A percentile compares a stretch with the other conserved stretches of the same genome.
These are phyloP conservation scores for Alopecurus myosuroides DNA, from an alignment of 176 grass and related monocot species.

Conservation along the genomic window DNA sequence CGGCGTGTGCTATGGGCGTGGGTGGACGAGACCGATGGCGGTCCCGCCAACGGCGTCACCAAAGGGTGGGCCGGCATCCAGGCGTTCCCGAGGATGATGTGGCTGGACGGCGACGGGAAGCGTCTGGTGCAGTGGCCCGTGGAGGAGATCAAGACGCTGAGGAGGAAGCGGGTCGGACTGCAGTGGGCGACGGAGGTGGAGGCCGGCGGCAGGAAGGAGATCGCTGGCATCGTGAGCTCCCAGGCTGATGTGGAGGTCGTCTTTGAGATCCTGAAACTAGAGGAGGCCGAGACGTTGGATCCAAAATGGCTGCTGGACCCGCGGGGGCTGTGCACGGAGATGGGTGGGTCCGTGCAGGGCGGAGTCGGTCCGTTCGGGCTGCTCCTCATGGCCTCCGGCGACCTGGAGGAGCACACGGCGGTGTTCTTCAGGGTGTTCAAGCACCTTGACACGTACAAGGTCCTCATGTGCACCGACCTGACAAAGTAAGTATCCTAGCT, in stretches of 20 bases:
- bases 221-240: slow-evolving; percentile 46
- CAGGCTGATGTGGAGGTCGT: slow-evolving; percentile 62
- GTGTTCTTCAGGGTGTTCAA: slow-evolving; percentile 77
- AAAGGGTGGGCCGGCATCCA: slow-evolving; percentile 75
- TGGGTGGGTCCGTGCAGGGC: slow-evolving; percentile 40
- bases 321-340: slow-evolving; percentile 37
- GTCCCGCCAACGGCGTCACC: slow-evolving; percentile 28
- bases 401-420: slow-evolving; percentile 55
- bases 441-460: slow-evolving; percentile 13
- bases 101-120: slow-evolving; percentile 64
- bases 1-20: slow-evolving; percentile 44
- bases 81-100: slow-evolving; percentile 57
- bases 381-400: slow-evolving; percentile 51
- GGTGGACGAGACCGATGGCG: slow-evolving; percentile 69
- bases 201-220: slow-evolving; percentile 38
- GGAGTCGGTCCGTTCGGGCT: slow-evolving; percentile 74
- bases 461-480: slow-evolving; percentile 66
- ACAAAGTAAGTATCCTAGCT: background rate
- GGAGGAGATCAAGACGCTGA: slow-evolving; percentile 69
- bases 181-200: slow-evolving; percentile 23
- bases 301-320: slow-evolving; percentile 39
- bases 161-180: slow-evolving; percentile 39
- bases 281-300: slow-evolving; percentile 31
- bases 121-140: slow-evolving; percentile 67
- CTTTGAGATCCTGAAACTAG: slow-evolving; percentile 52